phyloP scores from a whole-genome alignment of 2,329 filamentous ascomycete genomes.

The Fusarium secorum region DNA sequence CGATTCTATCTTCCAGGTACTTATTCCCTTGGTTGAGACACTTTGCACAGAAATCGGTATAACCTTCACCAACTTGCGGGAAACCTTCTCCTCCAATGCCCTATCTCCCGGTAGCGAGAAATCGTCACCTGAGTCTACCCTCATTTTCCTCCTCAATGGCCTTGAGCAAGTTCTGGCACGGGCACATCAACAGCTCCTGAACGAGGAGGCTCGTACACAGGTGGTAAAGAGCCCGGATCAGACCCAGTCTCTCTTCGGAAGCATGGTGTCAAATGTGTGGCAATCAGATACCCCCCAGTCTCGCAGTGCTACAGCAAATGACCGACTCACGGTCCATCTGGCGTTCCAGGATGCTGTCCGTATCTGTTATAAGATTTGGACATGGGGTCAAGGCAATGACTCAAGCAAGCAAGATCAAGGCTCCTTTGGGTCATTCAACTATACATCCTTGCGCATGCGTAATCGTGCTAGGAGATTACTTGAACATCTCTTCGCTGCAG shows the following conservation, averaged over 20 bases:
- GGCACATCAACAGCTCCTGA: conserved; percentile 81
- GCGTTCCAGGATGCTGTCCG: conserved; percentile 96
- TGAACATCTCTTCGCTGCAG: conserved; percentile 91
- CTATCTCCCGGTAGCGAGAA: conserved; percentile 35
- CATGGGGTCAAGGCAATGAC: conserved; percentile 79
- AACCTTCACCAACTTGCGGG: conserved; percentile 76
- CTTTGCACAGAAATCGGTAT: conserved; percentile 79
- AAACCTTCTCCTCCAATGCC: conserved; percentile 60
- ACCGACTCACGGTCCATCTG: conserved; percentile 89
- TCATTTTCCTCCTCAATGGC: conserved; percentile 89
- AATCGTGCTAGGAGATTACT: conserved; percentile 87
- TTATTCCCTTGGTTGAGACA: conserved; percentile 90
- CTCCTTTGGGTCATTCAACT: conserved; percentile 83
- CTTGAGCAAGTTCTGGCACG: conserved; percentile 89
- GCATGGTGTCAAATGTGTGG: conserved; percentile 92
- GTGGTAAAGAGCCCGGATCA: conserved; percentile 81
- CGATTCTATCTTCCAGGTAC: conserved; percentile 84
- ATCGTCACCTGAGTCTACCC: conserved; percentile 69
- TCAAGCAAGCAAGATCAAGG: conserved; percentile 66
- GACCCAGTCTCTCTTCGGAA: conserved; percentile 88
- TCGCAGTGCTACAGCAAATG: conserved; percentile 89
- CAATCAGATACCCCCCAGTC: conserved; percentile 77
- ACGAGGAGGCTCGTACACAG: conserved; percentile 75
- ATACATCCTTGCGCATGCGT: conserved; percentile 89
- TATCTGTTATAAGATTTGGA: conserved; percentile 93